Evolutionary conservation across 768 basidiomycete genomes (phyloP).

Genomic region (Cystobasidium tubakii): DNA sequence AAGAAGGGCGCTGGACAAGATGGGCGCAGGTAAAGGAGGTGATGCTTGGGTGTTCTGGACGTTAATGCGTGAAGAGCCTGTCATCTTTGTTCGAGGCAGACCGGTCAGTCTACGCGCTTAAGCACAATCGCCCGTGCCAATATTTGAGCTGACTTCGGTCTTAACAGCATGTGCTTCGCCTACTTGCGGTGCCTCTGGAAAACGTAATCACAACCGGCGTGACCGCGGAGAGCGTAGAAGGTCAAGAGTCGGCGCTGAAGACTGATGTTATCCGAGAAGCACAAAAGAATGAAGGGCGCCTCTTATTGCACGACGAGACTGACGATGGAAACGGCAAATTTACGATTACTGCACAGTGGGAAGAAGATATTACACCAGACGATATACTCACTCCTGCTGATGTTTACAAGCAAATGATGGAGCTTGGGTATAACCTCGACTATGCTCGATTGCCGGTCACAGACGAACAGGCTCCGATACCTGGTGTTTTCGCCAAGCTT

Average conservation of each 20-base stretch:
- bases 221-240: slow-evolving; percentile 79
- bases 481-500: slow-evolving; percentile 72
- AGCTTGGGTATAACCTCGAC: slow-evolving; percentile 69
- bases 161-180: slow-evolving; percentile 79
- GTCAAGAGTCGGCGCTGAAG: slow-evolving; percentile 83
- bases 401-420: slow-evolving; percentile 41
- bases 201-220: slow-evolving; percentile 98
- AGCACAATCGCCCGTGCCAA: neutral
- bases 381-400: slow-evolving; percentile 74
- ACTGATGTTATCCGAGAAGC: slow-evolving; percentile 75
- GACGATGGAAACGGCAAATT: slow-evolving; percentile 86
- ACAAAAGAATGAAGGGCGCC: slow-evolving; percentile 60
- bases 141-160: neutral
- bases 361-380: slow-evolving; percentile 57
- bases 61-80: slow-evolving; percentile 63
- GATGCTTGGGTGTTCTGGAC: slow-evolving; percentile 79
- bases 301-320: slow-evolving; percentile 90
- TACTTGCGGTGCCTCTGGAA: slow-evolving; percentile 78
- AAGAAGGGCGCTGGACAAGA: slow-evolving; percentile 67
- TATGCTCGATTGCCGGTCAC: slow-evolving; percentile 39
- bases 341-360: slow-evolving; percentile 90
- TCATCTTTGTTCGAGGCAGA: slow-evolving; percentile 72
- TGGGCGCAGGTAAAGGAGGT: slow-evolving; percentile 75
- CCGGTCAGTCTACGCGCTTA: slow-evolving; percentile 3
- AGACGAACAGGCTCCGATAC: slow-evolving; percentile 54